phyloP scores from a whole-genome alignment of 345 rosid species.

The Euphorbia lathyris region DNA sequence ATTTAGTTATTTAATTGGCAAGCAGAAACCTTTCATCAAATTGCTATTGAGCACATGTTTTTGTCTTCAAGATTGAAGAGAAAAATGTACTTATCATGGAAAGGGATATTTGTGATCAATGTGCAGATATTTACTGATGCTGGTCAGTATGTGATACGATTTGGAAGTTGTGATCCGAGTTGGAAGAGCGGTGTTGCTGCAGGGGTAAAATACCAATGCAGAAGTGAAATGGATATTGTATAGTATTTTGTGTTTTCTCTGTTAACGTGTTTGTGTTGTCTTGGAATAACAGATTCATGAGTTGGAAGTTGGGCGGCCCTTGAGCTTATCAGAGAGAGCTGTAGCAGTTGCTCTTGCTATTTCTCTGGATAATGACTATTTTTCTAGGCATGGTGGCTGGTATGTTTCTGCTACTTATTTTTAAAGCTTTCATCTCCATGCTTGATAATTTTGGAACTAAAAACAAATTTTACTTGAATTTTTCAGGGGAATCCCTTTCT shows the following conservation, averaged over 20 bases:
- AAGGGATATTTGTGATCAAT: neutral
- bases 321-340: conserved; percentile 80
- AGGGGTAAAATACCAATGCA: conserved; percentile 35
- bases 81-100: too few relatives aligned
- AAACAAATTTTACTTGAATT: conserved; percentile 11
- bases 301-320: conserved; percentile 61
- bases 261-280: conserved; percentile 1
- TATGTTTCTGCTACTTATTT: conserved; percentile 15
- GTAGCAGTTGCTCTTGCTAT: conserved; percentile 83
- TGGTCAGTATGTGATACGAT: conserved; percentile 92
- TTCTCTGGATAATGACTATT: conserved; percentile 90
- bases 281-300: conserved; percentile 57
- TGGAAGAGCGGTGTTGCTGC: conserved; percentile 54
- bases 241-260: neutral
- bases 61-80: too few relatives aligned
- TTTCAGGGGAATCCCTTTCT: conserved; percentile 61
- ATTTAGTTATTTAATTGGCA: neutral
- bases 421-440: neutral
- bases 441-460: neutral
- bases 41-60: neutral
- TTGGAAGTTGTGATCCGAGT: conserved; percentile 67
- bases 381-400: conserved; percentile 95
- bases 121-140: conserved; percentile 93
- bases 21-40: neutral
- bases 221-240: neutral